Evolutionary conservation across 345 rosid genomes (phyloP), one percentile per base, ranked within the genome.

Genomic region (Dimocarpus longan): DNA sequence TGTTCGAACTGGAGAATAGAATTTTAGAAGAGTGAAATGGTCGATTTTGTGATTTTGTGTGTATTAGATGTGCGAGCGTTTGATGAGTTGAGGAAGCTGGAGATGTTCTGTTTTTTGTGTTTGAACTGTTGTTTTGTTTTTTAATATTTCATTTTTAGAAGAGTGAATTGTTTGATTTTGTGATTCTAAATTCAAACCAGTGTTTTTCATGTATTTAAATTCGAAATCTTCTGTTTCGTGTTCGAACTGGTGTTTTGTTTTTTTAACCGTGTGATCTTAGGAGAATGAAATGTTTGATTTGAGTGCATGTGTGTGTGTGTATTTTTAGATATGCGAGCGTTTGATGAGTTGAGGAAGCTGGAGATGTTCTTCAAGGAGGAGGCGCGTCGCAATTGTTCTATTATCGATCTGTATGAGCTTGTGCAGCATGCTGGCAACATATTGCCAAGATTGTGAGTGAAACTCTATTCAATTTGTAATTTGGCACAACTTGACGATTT

Each of bases 401-500:
- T 96, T 71, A 90, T 96, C 74, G 99, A 96, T 85, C 91, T 96
- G 68, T 96, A 96, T 75, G 98, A 96, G 86, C 94, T 94, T 6
- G 99, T 96, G 74, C 99, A 96, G 86, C 97, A 96, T 75, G 98
- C 99, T 44, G 99, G 99, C 69, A 96, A 96, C 91, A 91, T 94
- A 82, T 84, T 96, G 84, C 99, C 99, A 60, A 91, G 98, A 85
- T 80, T 91, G 99, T 96, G 80, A 90, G 99, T 84, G 62, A 4
- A 54, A 15, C 60, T 13, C 60, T 54, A 21, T 54, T 54, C 8
- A 19, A 57, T 18, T 57, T 57, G n/a, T 57, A n/a, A 8, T 57
- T 57, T 57, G 24, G 26, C 22, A 18, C 24, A n/a, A 19, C 6
- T n/a, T 57, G 21, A 13, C 1, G 3, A 1, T 57, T 18, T 57